Base-by-base conservation (phyloP, 2,329 filamentous ascomycete species). In the Dactylonectria estremocensis region DNA sequence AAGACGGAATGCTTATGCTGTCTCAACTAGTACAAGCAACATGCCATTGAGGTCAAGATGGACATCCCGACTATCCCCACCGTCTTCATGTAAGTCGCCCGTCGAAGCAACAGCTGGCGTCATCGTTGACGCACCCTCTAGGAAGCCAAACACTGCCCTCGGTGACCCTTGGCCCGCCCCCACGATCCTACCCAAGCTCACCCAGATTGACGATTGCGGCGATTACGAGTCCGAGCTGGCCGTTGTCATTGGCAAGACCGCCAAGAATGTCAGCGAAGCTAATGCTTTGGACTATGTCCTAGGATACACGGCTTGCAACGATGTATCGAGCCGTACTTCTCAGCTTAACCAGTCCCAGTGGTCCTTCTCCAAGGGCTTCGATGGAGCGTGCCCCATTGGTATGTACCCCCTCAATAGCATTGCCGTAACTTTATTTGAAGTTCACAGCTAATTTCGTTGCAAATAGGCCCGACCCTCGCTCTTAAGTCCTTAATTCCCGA, bases 391-490 rank as follows among this genome's bases (percentile, higher is more conserved):
- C 64, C 88, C 88, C 0, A 78, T 89, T 24, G 75, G 74, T 75
- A 53, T 50, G 45, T 60, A 3, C n/a, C 14, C 20, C 28, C 10
- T 9, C 11, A 14, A n/a, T 6, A 10, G 1, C 2, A 9, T 63
- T 33, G 1, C 5, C 22, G 24, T 24, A 3, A 5, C 2, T 10
- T 31, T 6, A 3, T 43, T 2, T 8, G 6, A 11, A 3, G 33
- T n/a, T 18, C 13, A 18, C 4, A 37, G 31, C 60, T 69, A 63
- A 76, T 14, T 8, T 13, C 1, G 5, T 1, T 20, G n/a, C 3
- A 13, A 11, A 18, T 87, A 76, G 92, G 92, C 0, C 92, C 92
- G 1, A 91, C 89, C 1, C 91, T 94, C 69, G 91, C 91, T 5
- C 87, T 87, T 62, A 82, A 82, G 54, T 81, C 81, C 3, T 57